phyloP scores from a whole-genome alignment of 768 basidiomycete species.

The Mycena crocata region DNA sequence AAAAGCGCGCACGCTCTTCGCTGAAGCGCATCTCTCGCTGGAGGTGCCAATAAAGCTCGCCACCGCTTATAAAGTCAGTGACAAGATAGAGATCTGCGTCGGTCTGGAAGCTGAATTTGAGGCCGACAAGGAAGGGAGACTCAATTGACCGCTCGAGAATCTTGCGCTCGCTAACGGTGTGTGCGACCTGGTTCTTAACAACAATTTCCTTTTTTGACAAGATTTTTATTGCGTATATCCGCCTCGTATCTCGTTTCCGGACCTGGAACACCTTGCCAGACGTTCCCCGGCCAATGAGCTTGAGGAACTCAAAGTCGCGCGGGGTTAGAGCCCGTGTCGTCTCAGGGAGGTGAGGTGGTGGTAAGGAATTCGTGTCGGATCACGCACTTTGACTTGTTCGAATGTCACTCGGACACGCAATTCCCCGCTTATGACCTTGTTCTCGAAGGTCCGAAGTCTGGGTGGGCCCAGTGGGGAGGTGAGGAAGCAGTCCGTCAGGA shows the following conservation, averaged over 20 bases:
- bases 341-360: constrained; percentile 52
- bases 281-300: constrained; percentile 97
- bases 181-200: constrained; percentile 98
- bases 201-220: constrained; percentile 99
- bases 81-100: constrained; percentile 95
- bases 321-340: constrained; percentile 90
- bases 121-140: constrained; percentile 96
- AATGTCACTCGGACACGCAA: constrained; percentile 95
- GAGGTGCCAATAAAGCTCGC: constrained; percentile 98
- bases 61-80: constrained; percentile 98
- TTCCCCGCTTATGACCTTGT: constrained; percentile 90
- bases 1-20: constrained; percentile 95
- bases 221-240: constrained; percentile 99
- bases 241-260: constrained; percentile 96
- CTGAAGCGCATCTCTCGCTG: constrained; percentile 95
- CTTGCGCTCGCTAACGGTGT: constrained; percentile 99
- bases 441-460: constrained; percentile 81
- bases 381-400: constrained; percentile 86
- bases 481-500: constrained; percentile 29
- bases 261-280: constrained; percentile 99
- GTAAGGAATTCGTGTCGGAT: constrained; percentile 31
- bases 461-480: too few relatives aligned
- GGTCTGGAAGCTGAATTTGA: constrained; percentile 99
- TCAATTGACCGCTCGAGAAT: constrained; percentile 94
- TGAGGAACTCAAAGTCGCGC: constrained; percentile 97